Evolutionary conservation across 1,139 yeast genomes (phyloP).

Genomic region (Tardiomyces blankii): DNA sequence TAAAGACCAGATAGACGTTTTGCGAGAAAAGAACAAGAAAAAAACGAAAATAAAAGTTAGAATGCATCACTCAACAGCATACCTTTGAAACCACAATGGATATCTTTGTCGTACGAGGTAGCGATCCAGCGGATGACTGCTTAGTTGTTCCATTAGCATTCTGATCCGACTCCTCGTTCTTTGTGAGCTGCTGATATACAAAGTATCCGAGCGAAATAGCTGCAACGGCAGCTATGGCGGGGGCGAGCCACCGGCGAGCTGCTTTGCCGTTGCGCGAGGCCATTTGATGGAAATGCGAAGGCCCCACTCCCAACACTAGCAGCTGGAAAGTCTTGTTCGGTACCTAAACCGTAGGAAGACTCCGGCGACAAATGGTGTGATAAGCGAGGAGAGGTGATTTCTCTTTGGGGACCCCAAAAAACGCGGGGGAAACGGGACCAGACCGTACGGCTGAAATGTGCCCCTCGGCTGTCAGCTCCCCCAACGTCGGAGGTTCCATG

Average conservation of each 20-base stretch:
- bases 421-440: no score
- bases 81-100: not conserved
- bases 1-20: not conserved
- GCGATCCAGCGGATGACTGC: not conserved
- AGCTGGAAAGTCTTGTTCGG: no score
- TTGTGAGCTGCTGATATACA: not conserved
- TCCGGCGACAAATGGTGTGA: no score
- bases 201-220: not conserved
- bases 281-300: not conserved
- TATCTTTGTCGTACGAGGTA: not conserved
- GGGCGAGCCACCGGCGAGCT: not conserved
- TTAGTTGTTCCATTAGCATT: not conserved
- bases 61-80: not conserved
- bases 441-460: no score
- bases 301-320: no score
- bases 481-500: no score
- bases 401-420: no score
- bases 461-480: no score
- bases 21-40: no score
- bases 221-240: not conserved
- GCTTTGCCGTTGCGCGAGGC: not conserved
- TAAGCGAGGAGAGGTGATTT: no score
- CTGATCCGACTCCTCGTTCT: not conserved
- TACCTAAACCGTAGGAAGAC: no score
- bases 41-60: not conserved